Evolutionary conservation across 169 alveolate genomes (phyloP).

Genomic region (Plasmodium adleri): DNA sequence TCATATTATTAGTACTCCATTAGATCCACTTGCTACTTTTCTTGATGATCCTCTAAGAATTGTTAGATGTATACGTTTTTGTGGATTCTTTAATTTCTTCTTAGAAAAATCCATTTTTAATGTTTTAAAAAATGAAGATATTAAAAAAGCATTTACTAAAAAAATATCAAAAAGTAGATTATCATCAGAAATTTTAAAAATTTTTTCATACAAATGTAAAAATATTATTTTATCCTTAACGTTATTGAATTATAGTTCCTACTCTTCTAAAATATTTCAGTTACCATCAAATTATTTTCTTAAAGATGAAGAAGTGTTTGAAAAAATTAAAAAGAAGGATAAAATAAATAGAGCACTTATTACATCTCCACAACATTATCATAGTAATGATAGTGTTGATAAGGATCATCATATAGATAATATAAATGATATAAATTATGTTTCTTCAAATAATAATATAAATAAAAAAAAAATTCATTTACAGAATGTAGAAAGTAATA

Average conservation of each 20-base stretch:
- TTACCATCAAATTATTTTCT: constrained; percentile 26
- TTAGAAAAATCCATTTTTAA: constrained; percentile 86
- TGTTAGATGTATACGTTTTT: constrained; percentile 97
- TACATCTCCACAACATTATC: not conserved
- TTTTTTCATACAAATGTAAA: constrained; percentile 49
- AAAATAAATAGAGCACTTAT: constrained; percentile 2
- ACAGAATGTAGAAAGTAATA: constrained; percentile 1
- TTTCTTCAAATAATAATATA: not conserved
- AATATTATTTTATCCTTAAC: constrained; percentile 49
- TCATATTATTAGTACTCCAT: constrained; percentile 95
- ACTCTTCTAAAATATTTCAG: constrained; percentile 41
- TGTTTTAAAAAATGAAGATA: constrained; percentile 75
- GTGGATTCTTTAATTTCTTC: constrained; percentile 90
- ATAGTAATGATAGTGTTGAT: not conserved
- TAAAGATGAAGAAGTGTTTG: constrained; percentile 37
- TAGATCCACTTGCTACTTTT: constrained; percentile 94
- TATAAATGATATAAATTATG: not conserved
- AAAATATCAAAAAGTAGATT: constrained; percentile 76
- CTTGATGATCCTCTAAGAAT: constrained; percentile 98
- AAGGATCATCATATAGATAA: not conserved
- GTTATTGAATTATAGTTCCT: constrained; percentile 60
- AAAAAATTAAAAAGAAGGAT: constrained; percentile 16
- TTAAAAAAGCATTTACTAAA: constrained; percentile 46
- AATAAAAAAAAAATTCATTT: not conserved
- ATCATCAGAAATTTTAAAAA: constrained; percentile 52